Base-by-base conservation (phyloP, 371 early-diverging fungal genomes). In the Circinella umbellata region DNA sequence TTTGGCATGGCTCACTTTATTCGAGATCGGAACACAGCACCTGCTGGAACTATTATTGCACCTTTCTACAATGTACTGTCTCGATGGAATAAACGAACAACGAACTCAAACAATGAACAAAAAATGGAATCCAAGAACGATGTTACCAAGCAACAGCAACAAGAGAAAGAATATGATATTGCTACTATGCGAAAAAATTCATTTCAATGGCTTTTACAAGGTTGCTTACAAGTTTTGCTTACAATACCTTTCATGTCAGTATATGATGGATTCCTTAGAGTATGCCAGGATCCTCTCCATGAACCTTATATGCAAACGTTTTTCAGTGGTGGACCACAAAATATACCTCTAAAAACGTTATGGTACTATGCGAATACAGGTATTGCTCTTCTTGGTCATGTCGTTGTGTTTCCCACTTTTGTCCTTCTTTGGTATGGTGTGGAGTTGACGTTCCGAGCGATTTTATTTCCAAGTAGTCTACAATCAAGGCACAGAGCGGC, bases 261-360 rank as follows among this genome's bases (percentile, higher is more conserved):
- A 1, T 39, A 69, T 18, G 80, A 79, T 47, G 77, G 77, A 4
- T 76, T 76, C 57, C 36, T 79, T 5, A 67, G 77, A 14, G 70
- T 70, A 0, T 79, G 80, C 59, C 49, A 55, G 1, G 68, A 64
- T 7, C 80, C 80, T 3, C 73, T 71, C 3, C 71, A 20, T 48
- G 7, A 10, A 64, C n/a, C 63, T 51, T 53, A 68, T 37, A 37
- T 36, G 9, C 7, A 34, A 4, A 13, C 35, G 11, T 8, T 64
- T 14, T 34, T 64, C 36, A 37, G 10, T n/a, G 53, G 34, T 3
- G 20, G 46, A 5, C 57, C 57, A 57, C 57, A 57, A 17, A n/a
- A 34, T 47, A 53, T 64, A 15, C 38, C 65, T 10, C 9, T 37
- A 17, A 48, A 18, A 11, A 64, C 53, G 3, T 18, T 64, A 18